phyloP scores from a whole-genome alignment of 768 basidiomycete species.

The Pisolithus marmoratus region DNA sequence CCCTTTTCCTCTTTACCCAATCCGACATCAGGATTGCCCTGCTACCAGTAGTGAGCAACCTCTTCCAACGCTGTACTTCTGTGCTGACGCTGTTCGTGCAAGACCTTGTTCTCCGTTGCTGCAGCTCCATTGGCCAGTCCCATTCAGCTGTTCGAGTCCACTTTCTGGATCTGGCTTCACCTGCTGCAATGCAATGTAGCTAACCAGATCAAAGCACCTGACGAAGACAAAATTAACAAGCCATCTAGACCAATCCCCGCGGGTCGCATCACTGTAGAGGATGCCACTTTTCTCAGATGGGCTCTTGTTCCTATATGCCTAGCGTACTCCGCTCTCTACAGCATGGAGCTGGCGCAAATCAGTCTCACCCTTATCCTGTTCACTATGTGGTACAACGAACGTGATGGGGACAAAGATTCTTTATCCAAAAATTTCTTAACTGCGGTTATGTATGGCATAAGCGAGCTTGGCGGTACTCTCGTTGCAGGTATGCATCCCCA shows the following conservation, averaged over 20 bases:
- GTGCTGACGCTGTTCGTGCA: background rate
- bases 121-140: conserved; percentile 28
- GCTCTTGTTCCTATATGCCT: conserved; percentile 30
- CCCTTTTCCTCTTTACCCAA: conserved; percentile 22
- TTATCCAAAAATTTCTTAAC: conserved; percentile 25
- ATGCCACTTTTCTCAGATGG: conserved; percentile 35
- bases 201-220: conserved; percentile 36
- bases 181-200: conserved; percentile 39
- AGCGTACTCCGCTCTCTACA: conserved; percentile 29
- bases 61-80: background rate
- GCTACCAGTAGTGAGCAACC: conserved; percentile 18
- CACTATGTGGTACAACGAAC: conserved; percentile 37
- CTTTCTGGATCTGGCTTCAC: conserved; percentile 44
- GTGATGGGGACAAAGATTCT: conserved; percentile 23
- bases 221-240: conserved; percentile 41
- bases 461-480: conserved; percentile 29
- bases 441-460: conserved; percentile 27
- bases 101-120: conserved; percentile 24
- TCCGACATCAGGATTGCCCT: conserved; percentile 21
- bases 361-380: conserved; percentile 25
- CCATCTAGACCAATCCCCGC: conserved; percentile 42
- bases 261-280: conserved; percentile 32
- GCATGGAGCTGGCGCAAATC: conserved; percentile 27
- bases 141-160: conserved; percentile 19
- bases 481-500: conserved; percentile 25